These are phyloP conservation scores for Tetraselmis chui DNA, from an alignment of 139 green algal genomes.

Conservation along the genomic window DNA sequence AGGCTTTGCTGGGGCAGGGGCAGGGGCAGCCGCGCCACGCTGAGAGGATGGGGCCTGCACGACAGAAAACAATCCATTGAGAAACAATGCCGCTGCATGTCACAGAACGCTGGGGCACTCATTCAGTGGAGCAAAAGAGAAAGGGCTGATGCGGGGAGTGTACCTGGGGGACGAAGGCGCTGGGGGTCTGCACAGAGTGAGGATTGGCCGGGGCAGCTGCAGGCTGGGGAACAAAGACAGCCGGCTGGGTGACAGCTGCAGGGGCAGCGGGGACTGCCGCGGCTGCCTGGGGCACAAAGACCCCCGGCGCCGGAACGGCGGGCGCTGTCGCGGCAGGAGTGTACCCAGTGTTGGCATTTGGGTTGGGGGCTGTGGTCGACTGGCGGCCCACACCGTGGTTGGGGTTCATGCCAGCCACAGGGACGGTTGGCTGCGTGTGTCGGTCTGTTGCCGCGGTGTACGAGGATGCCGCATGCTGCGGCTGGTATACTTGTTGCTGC, in stretches of 20 bases:
- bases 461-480: background rate
- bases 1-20: slow-evolving; percentile 15
- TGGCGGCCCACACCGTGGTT: background rate
- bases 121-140: no score
- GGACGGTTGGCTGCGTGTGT: background rate
- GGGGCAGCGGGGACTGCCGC: background rate
- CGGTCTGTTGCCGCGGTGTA: background rate
- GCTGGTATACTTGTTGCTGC: slow-evolving; percentile 4
- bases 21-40: slow-evolving; percentile 2
- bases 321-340: slow-evolving; percentile 10
- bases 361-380: background rate
- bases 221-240: slow-evolving; percentile 4
- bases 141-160: background rate
- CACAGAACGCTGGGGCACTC: no score
- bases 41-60: slow-evolving; percentile 1
- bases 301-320: slow-evolving; percentile 5
- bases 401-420: background rate
- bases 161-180: background rate
- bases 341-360: slow-evolving; percentile 7
- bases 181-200: background rate
- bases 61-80: no score
- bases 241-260: background rate
- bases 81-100: no score
- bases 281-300: slow-evolving; percentile 14
- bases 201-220: background rate